Conservation (phyloP, 805 yeast species). For the Pichia manshurica region DNA sequence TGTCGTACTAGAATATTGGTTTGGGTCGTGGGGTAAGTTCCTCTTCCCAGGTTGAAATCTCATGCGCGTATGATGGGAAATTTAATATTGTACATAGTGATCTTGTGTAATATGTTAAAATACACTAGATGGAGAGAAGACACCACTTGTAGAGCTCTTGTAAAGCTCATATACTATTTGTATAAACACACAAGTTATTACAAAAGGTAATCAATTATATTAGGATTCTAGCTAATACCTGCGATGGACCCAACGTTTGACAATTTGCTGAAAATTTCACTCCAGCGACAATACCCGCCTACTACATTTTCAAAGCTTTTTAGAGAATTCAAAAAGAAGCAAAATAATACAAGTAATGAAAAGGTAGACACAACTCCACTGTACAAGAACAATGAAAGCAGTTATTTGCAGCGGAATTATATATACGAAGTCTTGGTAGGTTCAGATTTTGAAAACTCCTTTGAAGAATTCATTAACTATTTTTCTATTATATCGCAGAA, state of each 20-base stretch:
- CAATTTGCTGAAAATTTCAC: slow-evolving; percentile 20
- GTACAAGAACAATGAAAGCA: slow-evolving; percentile 16
- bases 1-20: slow-evolving; percentile 30
- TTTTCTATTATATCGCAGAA: slow-evolving; percentile 18
- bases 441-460: slow-evolving; percentile 22
- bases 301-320: slow-evolving; percentile 24
- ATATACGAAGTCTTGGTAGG: slow-evolving; percentile 25
- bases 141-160: too few species aligned
- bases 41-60: slow-evolving; percentile 27
- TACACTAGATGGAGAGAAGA: too few species aligned
- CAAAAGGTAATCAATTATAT: neutral
- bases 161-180: too few species aligned
- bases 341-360: slow-evolving; percentile 3
- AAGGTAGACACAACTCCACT: slow-evolving; percentile 19
- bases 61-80: too few species aligned
- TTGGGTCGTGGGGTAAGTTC: slow-evolving; percentile 32
- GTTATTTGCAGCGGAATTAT: slow-evolving; percentile 24
- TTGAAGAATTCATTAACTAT: slow-evolving; percentile 21
- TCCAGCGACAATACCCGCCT: slow-evolving; percentile 23
- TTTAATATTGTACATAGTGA: too few species aligned
- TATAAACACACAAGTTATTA: neutral
- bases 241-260: slow-evolving; percentile 13
- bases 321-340: slow-evolving; percentile 25
- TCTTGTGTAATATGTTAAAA: too few species aligned
- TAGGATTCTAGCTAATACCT: neutral